A percentile compares a stretch with the other conserved stretches of the same genome.
These are phyloP conservation scores for Lenwebbia sp. DNA, from an alignment of 345 rosid species.

Conservation along the genomic window DNA sequence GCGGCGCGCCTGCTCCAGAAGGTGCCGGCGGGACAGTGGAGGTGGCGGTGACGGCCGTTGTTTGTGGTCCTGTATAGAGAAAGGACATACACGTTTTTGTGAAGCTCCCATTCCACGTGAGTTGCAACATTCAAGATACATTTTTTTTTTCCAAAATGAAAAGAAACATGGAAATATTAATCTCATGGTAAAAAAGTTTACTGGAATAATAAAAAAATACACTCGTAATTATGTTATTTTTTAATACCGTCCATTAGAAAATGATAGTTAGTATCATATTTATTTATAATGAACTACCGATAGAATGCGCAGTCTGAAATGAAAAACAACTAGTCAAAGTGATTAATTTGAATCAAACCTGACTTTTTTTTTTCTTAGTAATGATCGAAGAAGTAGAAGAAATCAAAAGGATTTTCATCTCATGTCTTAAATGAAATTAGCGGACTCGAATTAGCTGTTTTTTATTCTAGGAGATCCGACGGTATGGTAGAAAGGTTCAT, in stretches of 20 bases:
- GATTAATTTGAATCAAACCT: no score
- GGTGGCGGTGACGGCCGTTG: background rate
- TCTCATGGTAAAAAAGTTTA: background rate
- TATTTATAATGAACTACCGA: background rate
- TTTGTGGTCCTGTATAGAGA: background rate
- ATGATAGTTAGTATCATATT: background rate
- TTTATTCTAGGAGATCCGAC: no score
- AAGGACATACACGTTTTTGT: background rate
- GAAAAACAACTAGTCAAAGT: no score
- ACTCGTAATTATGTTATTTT: background rate
- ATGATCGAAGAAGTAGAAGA: no score
- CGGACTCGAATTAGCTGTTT: no score
- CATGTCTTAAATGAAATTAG: no score
- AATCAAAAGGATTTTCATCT: no score
- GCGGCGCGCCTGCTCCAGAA: background rate
- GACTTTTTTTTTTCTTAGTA: no score
- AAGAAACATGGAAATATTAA: background rate
- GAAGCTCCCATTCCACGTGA: background rate
- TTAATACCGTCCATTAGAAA: background rate
- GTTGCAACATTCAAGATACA: background rate
- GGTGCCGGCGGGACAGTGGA: slow-evolving; percentile 1
- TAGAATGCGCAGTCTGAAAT: no score
- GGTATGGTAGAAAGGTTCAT: no score
- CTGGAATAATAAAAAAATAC: background rate
- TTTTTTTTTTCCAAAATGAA: background rate